Evolutionary conservation across 805 yeast genomes (phyloP).

Genomic region (Candida railenensis): DNA sequence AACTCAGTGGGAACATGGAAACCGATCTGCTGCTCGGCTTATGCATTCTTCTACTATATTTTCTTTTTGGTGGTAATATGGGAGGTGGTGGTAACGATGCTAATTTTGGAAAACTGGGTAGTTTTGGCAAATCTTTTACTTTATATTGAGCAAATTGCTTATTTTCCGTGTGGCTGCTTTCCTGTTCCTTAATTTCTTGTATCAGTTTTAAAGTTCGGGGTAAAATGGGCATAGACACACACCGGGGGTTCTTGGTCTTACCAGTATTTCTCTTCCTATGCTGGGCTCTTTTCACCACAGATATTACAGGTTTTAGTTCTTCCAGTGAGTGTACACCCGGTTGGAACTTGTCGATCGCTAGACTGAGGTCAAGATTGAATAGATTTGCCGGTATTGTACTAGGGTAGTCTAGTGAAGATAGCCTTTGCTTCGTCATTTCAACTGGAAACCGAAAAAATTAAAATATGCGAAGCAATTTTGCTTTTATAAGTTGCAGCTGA

Average conservation of each 20-base stretch:
- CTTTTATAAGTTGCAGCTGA: neutral
- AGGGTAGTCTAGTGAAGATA: slow-evolving; percentile 25
- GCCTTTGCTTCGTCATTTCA: slow-evolving; percentile 16
- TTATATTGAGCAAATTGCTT: neutral
- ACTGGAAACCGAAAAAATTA: neutral
- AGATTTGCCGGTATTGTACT: slow-evolving; percentile 20
- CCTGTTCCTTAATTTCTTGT: neutral
- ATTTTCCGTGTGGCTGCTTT: neutral
- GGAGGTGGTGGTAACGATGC: neutral
- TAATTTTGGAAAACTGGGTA: neutral
- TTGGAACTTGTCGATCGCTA: slow-evolving; percentile 25
- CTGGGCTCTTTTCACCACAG: neutral
- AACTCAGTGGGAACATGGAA: slow-evolving; percentile 2
- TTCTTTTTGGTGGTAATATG: neutral
- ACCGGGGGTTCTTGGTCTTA: neutral
- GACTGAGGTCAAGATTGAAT: slow-evolving; percentile 21
- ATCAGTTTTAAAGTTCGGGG: neutral
- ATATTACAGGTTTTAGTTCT: slow-evolving; percentile 18
- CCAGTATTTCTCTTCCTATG: neutral
- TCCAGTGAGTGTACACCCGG: slow-evolving; percentile 22
- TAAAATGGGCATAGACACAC: slow-evolving; percentile 2
- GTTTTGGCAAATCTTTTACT: slow-evolving; percentile 1
- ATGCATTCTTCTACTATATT: neutral
- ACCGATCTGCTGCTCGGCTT: neutral
- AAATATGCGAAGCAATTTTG: neutral